Evolutionary conservation across 2,329 filamentous ascomycete species (phyloP).

Genomic region (Exophiala phaeomuriformis): DNA sequence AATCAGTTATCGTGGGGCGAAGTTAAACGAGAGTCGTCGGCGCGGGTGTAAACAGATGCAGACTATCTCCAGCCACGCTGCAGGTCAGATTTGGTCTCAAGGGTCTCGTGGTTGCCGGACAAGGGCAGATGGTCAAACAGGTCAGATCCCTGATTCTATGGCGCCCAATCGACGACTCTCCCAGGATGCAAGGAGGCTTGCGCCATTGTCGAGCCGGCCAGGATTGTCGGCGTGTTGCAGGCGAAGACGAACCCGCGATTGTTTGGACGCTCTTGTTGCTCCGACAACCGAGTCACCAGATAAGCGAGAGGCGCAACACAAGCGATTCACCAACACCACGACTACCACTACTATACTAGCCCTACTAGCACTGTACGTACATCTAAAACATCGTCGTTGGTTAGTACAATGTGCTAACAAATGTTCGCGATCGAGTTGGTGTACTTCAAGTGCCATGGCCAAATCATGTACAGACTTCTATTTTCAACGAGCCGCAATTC

Average conservation of each 20-base stretch:
- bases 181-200: conserved; percentile 4
- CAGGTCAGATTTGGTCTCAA: conserved; percentile 1
- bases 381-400: no score
- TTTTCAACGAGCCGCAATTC: no score
- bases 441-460: no score
- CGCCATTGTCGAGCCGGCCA: conserved; percentile 5
- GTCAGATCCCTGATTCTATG: not conserved
- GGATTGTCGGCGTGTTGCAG: not conserved
- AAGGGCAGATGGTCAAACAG: conserved; percentile 1
- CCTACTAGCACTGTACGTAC: no score
- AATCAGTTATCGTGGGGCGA: conserved; percentile 5
- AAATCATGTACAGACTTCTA: no score
- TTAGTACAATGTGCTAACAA: no score
- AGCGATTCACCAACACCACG: no score
- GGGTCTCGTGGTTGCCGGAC: conserved; percentile 8
- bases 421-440: no score
- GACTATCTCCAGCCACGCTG: conserved; percentile 14
- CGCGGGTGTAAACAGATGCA: conserved; percentile 14
- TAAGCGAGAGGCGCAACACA: not conserved
- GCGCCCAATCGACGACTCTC: conserved; percentile 9
- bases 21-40: not conserved
- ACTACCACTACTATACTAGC: no score
- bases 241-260: not conserved
- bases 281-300: conserved; percentile 1
- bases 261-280: conserved; percentile 2